phyloP scores from a whole-genome alignment of 1,284 basidiomycete species.

The Sporisorium scitamineum region DNA sequence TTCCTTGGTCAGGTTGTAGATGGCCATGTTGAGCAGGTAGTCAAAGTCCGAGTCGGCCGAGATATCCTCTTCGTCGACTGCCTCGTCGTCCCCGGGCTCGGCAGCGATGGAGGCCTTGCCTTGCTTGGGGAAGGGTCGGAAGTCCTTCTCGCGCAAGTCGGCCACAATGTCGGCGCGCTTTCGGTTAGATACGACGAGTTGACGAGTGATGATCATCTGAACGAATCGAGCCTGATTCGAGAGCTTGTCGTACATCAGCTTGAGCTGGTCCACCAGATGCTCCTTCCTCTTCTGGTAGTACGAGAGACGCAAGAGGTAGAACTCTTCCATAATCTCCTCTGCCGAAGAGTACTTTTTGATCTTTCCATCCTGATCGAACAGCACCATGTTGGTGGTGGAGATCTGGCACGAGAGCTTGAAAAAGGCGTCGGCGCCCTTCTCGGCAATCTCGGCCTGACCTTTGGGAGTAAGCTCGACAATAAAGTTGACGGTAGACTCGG shows the following conservation, averaged over 20 bases:
- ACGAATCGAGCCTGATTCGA: conserved; percentile 97
- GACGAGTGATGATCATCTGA: conserved; percentile 90
- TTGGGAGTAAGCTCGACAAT: conserved; percentile 83
- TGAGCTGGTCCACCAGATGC: conserved; percentile 85
- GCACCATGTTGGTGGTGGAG: conserved; percentile 96
- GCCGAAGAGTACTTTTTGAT: conserved; percentile 92
- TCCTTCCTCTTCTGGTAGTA: conserved; percentile 87
- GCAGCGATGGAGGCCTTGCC: conserved; percentile 78
- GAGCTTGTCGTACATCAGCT: conserved; percentile 83
- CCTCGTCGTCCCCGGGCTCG: conserved; percentile 71
- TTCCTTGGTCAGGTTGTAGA: conserved; percentile 93
- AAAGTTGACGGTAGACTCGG: conserved; percentile 92
- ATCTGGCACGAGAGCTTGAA: conserved; percentile 90
- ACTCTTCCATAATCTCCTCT: conserved; percentile 93
- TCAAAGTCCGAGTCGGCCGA: conserved; percentile 84
- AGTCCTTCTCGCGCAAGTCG: conserved; percentile 83
- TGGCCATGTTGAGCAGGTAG: conserved; percentile 93
- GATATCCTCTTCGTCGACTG: conserved; percentile 75
- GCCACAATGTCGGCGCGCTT: conserved; percentile 87
- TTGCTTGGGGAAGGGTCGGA: conserved; percentile 87
- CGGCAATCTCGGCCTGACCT: conserved; percentile 86
- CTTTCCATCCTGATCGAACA: conserved; percentile 95
- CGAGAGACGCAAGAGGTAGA: conserved; percentile 87
- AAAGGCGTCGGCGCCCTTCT: conserved; percentile 87
- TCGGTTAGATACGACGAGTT: conserved; percentile 90